Base-by-base conservation (phyloP, 345 rosid species). In the Populus tremula region DNA sequence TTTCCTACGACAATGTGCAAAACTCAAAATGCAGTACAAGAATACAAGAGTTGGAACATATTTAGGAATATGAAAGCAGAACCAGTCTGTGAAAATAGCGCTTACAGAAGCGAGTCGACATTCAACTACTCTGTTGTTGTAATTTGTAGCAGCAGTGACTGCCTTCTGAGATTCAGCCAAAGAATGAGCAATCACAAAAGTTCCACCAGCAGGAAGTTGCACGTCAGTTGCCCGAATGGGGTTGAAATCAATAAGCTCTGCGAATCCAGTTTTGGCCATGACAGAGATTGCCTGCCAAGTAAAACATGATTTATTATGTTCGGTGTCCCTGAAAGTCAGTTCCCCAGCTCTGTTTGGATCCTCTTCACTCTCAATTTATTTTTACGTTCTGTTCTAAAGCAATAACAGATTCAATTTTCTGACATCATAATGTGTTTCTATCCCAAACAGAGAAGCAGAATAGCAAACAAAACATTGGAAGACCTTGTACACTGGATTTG, bases 171-270 rank as follows among this genome's bases (percentile, higher is more conserved):
- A 96, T 78, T 94, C 97, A 18, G 98, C 98, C 77, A 96, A 90
- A 67, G 97, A 96, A 82, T 96, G 90, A 25, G 98, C 97, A 69
- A 96, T 94, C 41, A 96, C 90, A 84, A 96, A 96, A 77, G 91
- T 91, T 1, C 98, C 99, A n/a, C 97, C 98, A 75, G 83, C 82
- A 82, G 98, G 99, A 85, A 94, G 98, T 86, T 94, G 80, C 79
- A 96, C 97, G 77, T 96, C 99, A 70, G 98, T 96, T 83, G 97
- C 99, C 20, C 89, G 90, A 67, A 96, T 88, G 74, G 99, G 99
- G 73, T 96, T 96, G 87, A 96, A 96, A 87, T 96, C 99, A 85
- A 96, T 96, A 76, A 96, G 97, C 89, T 96, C 99, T 12, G 99
- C 99, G 88, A 96, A 96, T 31, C 98, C 99, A 76, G 84, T 61